These are phyloP conservation scores for Powellomyces hirtus DNA, from an alignment of 192 early-diverging fungal genomes.

Conservation along the genomic window DNA sequence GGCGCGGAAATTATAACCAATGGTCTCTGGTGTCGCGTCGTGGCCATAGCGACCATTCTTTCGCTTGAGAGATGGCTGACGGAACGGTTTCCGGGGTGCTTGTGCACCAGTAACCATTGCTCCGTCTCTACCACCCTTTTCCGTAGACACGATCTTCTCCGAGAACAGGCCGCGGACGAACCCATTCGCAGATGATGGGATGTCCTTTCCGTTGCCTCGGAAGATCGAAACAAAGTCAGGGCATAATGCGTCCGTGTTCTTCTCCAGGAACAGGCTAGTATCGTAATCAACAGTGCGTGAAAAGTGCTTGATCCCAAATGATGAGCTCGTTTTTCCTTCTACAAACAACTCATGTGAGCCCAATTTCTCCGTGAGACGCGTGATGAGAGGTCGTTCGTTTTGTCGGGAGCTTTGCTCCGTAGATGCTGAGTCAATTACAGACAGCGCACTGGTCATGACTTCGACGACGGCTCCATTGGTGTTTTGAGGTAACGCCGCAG, in stretches of 20 bases:
- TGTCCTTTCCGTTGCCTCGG: conserved; percentile 49
- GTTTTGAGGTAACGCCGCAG: conserved; percentile 18
- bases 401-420: not conserved
- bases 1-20: conserved; percentile 53
- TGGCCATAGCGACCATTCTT: conserved; percentile 26
- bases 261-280: conserved; percentile 73
- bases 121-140: conserved; percentile 71
- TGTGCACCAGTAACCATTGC: conserved; percentile 74
- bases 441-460: conserved; percentile 41
- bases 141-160: conserved; percentile 66
- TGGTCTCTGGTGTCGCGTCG: conserved; percentile 34
- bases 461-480: conserved; percentile 56
- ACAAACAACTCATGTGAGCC: conserved; percentile 18
- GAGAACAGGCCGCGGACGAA: conserved; percentile 77
- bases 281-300: conserved; percentile 72
- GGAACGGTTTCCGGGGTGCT: conserved; percentile 66
- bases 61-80: conserved; percentile 66
- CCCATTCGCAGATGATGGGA: conserved; percentile 57
- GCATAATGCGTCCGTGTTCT: conserved; percentile 66
- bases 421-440: conserved; percentile 24
- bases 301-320: conserved; percentile 79
- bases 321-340: conserved; percentile 5
- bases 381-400: conserved; percentile 16
- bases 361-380: conserved; percentile 18
- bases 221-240: conserved; percentile 85